A percentile compares a stretch with the other conserved stretches of the same genome.
Evolutionary conservation across 2,329 filamentous ascomycete species (phyloP).

Genomic region (Talaromyces funiculosus): DNA sequence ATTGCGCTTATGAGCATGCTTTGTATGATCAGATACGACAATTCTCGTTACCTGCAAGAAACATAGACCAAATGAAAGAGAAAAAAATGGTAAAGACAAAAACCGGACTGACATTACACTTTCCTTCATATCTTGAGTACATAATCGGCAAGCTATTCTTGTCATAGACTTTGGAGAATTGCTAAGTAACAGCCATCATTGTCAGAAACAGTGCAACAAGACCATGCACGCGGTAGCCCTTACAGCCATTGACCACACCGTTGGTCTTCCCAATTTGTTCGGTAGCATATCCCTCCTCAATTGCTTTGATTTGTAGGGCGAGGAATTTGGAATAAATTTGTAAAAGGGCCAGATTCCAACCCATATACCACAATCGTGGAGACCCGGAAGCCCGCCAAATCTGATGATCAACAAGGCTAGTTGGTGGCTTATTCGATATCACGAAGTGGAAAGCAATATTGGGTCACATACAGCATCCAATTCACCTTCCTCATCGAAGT

Average conservation of each 20-base stretch:
- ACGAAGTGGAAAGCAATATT: neutral
- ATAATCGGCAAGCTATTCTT: neutral
- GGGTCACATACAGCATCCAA: slow-evolving; percentile 39
- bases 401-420: neutral
- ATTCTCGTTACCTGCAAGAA: neutral
- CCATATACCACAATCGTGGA: slow-evolving; percentile 61
- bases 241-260: neutral
- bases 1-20: neutral
- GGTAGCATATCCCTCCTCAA: neutral
- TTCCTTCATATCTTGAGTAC: neutral
- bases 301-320: slow-evolving; percentile 46
- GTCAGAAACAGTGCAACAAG: neutral
- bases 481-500: slow-evolving; percentile 52
- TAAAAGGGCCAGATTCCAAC: slow-evolving; percentile 58
- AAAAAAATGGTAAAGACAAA: slow-evolving; percentile 10
- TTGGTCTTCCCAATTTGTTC: neutral
- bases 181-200: neutral
- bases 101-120: neutral
- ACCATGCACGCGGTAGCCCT: neutral
- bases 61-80: slow-evolving; percentile 10
- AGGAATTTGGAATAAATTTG: slow-evolving; percentile 53
- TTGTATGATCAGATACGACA: slow-evolving; percentile 1
- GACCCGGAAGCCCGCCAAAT: slow-evolving; percentile 56
- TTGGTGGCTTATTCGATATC: neutral
- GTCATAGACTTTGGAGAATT: neutral